Evolutionary conservation across 306 rosid species (phyloP), one percentile per base, ranked within the genome.

Genomic region (Trifolium fragiferum): DNA sequence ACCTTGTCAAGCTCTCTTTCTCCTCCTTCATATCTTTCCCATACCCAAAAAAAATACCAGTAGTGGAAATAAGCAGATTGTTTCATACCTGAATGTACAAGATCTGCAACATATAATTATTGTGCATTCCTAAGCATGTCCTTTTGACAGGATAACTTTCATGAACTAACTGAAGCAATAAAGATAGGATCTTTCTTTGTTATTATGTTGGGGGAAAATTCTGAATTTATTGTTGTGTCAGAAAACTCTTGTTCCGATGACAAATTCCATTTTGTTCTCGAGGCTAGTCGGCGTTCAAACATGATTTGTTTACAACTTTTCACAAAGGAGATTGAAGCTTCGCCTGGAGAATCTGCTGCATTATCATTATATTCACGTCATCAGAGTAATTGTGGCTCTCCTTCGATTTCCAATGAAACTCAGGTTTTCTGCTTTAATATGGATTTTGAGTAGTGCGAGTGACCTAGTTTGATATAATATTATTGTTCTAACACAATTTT

Each of bases 231-330:
- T 67, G 66, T 76, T 87, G 72, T 81, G 75, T 84, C 98, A 94
- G 97, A 86, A 79, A 88, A 82, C 88, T 75, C 90, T 73, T 79
- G 86, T 70, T 81, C 92, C 78, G 84, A 86, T 82, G 97, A 86
- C 82, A 88, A 87, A 81, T 84, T 84, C 83, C 89, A 77, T 88
- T 88, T 84, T 91, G 86, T 87, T 86, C 90, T 49, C 2, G 97
- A 91, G 97, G 95, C 97, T 78, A 86, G 89, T 83, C 89, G 87
- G 76, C 98, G 97, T 43, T 94, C 98, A 81, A 94, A 94, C 86
- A 75, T 79, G 84, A 79, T 51, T 64, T 88, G 93, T 76, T 82
- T 91, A 81, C 96, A 91, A 83, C 93, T 94, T 57, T 94, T 78
- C 75, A 32, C 89, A 27, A 93, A 93, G 76, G 98, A 91, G 43